Base-by-base conservation (phyloP, 495 filamentous ascomycete species). In the Talaromyces ruber region DNA sequence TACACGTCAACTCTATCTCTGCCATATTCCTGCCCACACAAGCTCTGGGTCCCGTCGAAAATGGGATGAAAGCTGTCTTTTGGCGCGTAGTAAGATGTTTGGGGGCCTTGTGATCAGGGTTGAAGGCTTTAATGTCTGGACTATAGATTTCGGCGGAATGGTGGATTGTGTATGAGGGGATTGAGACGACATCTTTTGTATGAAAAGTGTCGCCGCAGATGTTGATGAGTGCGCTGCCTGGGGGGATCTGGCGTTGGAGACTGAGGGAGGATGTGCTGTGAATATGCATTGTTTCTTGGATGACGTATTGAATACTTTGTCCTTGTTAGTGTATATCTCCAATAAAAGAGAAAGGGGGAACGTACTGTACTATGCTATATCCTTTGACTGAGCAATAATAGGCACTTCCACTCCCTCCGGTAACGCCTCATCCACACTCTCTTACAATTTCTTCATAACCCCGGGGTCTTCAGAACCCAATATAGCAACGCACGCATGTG, bases 21-120 rank as follows among this genome's bases (percentile, higher is more conserved):
- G 92, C 92, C 21, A 97, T 88, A 70, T 93, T 94, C 54, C 90
- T 72, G 0, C 92, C 92, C n/a, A 96, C 90, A 65, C 92, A 96
- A 5, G 87, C 82, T 18, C 92, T 74, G 2, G 92, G 91, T 0
- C 92, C 92, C 55, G 89, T 82, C 63, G 83, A 87, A 71, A 97
- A 97, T 0, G 92, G 92, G 57, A 97, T 89, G 65, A 97, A 97
- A 0, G 88, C 87, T n/a, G 80, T 80, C 74, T 91, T 91, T 68
- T 93, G 90, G 52, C 80, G 74, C 18, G 84, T 61, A 4, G 85
- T 91, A 6, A 86, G 64, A 6, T 68, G 71, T 2, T 71, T 67
- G 8, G 76, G 70, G 61, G 67, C 71, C 91, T 91, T 97, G 45
- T 93, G 80, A 69, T 93, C 89, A 0, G 92, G 92, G 12, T 92